phyloP scores from a whole-genome alignment of 2,329 filamentous ascomycete species.

The Celoporthe dispersa region DNA sequence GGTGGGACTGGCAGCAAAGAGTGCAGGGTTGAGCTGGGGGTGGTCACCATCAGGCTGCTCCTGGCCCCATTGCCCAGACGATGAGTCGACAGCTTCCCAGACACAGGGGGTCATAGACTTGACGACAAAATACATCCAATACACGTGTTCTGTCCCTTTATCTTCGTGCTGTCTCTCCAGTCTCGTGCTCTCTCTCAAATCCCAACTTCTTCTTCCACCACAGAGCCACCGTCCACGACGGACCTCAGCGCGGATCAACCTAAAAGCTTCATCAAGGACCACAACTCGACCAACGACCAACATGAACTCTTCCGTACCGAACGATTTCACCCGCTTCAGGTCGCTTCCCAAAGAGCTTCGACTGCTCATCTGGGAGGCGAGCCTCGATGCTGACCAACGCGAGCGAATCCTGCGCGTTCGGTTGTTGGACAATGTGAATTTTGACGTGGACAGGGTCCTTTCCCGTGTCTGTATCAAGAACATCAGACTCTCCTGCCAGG shows the following conservation, averaged over 20 bases:
- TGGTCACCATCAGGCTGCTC: not conserved
- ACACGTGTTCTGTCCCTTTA: not conserved
- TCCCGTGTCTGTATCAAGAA: not conserved
- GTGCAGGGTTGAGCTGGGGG: not conserved
- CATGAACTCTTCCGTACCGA: not conserved
- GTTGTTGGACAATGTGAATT: no score
- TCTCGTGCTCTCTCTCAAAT: not conserved
- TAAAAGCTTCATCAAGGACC: not conserved
- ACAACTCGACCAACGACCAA: not conserved
- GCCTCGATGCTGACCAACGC: not conserved
- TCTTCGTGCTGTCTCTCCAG: not conserved
- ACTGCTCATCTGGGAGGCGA: not conserved
- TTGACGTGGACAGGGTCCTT: not conserved
- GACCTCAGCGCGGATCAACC: not conserved
- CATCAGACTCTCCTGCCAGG: not conserved
- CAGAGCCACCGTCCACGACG: not conserved
- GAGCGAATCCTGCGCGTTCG: not conserved
- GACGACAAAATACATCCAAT: not conserved
- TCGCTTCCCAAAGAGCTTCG: not conserved
- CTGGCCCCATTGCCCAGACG: not conserved
- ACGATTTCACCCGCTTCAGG: not conserved
- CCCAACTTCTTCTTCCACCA: not conserved
- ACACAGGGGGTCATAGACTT: not conserved
- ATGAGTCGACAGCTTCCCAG: not conserved
- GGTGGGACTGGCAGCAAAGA: not conserved